phyloP scores from a whole-genome alignment of 2,329 filamentous ascomycete genomes.

The Decorospora gaudefroyi region DNA sequence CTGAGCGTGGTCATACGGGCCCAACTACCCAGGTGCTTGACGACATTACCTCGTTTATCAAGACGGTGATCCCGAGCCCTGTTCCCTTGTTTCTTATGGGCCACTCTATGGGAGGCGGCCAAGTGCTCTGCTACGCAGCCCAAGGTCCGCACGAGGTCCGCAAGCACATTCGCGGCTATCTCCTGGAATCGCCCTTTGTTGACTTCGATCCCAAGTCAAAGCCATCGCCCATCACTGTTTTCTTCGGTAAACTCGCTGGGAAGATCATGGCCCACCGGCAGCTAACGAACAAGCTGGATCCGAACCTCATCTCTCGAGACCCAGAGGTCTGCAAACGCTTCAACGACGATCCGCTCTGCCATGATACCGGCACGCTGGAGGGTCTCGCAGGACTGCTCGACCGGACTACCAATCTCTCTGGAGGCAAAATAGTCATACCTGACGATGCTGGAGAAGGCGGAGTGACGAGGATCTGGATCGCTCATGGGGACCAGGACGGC shows the following conservation, averaged over 20 bases:
- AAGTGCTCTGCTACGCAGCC: conserved; percentile 66
- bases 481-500: conserved; percentile 76
- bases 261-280: conserved; percentile 70
- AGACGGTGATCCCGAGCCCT: conserved; percentile 58
- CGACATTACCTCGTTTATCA: conserved; percentile 79
- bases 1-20: conserved; percentile 73
- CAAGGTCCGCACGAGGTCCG: conserved; percentile 58
- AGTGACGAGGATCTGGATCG: conserved; percentile 70
- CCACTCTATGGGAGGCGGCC: conserved; percentile 87
- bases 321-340: conserved; percentile 64
- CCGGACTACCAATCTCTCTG: conserved; percentile 65
- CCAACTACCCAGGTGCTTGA: conserved; percentile 71
- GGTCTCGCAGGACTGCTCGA: conserved; percentile 78
- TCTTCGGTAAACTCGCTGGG: conserved; percentile 68
- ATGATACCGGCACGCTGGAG: conserved; percentile 85
- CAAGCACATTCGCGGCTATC: conserved; percentile 68
- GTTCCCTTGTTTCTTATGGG: conserved; percentile 81
- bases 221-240: conserved; percentile 66
- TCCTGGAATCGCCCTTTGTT: conserved; percentile 79
- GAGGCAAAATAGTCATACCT: conserved; percentile 56
- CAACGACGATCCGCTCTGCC: conserved; percentile 70
- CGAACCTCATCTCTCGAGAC: conserved; percentile 69
- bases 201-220: conserved; percentile 68
- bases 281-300: conserved; percentile 67
- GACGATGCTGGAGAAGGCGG: conserved; percentile 54